phyloP scores from a whole-genome alignment of 176 grass and related monocot species.

The Pharus latifolius region DNA sequence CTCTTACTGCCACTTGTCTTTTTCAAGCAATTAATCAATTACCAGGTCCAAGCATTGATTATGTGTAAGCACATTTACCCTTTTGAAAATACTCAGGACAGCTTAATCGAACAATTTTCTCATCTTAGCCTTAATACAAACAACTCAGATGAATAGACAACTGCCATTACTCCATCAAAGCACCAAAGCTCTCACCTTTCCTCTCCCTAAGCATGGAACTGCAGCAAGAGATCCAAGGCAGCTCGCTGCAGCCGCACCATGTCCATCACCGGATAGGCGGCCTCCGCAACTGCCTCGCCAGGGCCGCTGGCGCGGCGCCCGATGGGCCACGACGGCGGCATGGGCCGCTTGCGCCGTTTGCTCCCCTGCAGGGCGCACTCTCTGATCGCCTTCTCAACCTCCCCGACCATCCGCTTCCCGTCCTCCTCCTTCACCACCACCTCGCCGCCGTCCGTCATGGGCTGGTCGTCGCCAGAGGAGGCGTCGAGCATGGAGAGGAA shows the following conservation, averaged over 20 bases:
- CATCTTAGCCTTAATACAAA: background rate
- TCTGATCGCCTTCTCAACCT: slow-evolving; percentile 12
- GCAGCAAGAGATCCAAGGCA: slow-evolving; percentile 23
- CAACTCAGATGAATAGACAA: background rate
- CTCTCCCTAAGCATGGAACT: slow-evolving; percentile 8
- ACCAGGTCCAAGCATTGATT: background rate
- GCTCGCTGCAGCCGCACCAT: slow-evolving; percentile 1
- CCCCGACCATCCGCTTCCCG: slow-evolving; percentile 6
- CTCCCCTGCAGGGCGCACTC: slow-evolving; percentile 8
- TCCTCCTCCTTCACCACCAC: background rate
- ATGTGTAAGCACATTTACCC: too few relatives aligned
- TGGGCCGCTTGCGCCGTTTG: slow-evolving; percentile 25
- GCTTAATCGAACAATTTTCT: too few relatives aligned
- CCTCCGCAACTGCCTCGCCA: background rate
- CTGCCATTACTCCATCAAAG: background rate
- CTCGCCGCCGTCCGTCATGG: slow-evolving; percentile 8
- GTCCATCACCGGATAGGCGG: background rate
- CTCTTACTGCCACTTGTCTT: too few relatives aligned
- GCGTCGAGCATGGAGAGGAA: slow-evolving; percentile 18
- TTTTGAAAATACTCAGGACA: too few relatives aligned
- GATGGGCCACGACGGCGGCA: slow-evolving; percentile 18
- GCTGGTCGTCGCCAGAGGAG: background rate
- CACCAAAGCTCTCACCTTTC: background rate
- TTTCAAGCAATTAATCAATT: too few relatives aligned
- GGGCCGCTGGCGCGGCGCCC: background rate